Evolutionary conservation across 192 early-diverging fungal species (phyloP).

Genomic region (Entrophospora sp.): DNA sequence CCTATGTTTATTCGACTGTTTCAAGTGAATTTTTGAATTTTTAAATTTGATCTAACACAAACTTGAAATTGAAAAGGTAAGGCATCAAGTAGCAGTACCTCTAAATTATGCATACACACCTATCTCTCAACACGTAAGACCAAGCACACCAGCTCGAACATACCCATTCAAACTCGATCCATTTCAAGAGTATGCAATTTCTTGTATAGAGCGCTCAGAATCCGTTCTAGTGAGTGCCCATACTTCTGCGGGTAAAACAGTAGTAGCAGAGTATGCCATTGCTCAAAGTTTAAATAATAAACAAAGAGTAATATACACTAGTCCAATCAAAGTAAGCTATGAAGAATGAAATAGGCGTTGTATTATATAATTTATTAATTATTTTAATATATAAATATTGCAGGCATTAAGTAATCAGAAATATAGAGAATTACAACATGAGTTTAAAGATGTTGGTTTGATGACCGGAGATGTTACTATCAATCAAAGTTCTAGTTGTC

Average conservation of each 20-base stretch:
- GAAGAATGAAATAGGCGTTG: too few species aligned
- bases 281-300: conserved; percentile 78
- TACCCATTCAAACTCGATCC: too few species aligned
- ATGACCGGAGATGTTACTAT: conserved; percentile 99
- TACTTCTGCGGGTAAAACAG: conserved; percentile 96
- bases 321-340: conserved; percentile 78
- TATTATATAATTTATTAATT: neutral
- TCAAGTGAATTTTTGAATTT: too few species aligned
- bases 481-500: conserved; percentile 81
- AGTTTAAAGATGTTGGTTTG: conserved; percentile 96
- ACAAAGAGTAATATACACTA: conserved; percentile 94
- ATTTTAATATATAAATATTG: neutral
- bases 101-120: conserved; percentile 80
- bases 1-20: too few species aligned
- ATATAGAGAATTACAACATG: conserved; percentile 88
- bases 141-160: too few species aligned
- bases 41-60: neutral
- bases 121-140: conserved; percentile 75
- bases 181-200: too few species aligned
- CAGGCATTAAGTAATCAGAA: conserved; percentile 97
- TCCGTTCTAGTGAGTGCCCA: conserved; percentile 96
- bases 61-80: conserved; percentile 48
- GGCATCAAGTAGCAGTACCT: conserved; percentile 92
- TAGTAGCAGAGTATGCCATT: conserved; percentile 97
- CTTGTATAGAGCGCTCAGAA: too few species aligned